Base-by-base conservation (phyloP, 371 early-diverging fungal species). In the Quaeritorhiza haematococci region DNA sequence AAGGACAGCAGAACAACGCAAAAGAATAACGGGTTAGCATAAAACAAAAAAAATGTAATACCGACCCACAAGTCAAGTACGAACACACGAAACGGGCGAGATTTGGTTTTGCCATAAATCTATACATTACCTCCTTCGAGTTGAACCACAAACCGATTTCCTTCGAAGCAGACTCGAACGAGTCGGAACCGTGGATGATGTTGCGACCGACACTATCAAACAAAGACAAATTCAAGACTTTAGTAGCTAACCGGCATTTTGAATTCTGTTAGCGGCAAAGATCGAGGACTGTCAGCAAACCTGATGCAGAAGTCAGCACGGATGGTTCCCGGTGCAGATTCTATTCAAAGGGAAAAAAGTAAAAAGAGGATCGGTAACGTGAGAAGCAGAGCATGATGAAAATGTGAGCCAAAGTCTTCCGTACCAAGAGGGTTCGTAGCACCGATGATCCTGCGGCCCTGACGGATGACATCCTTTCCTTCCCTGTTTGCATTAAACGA, bases 121-220 rank as follows among this genome's bases (percentile, higher is more conserved):
- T 26, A 59, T 64, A 48, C 30, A 35, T 10, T 35, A 29, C 26
- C 38, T 51, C 69, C 26, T 15, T 45, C 41, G 48, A 32, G 27
- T 43, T 49, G 51, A 66, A 61, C 61, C 61, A 59, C 27, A 69
- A 48, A 26, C 49, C 49, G 51, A 63, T 54, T 52, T 60, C 64
- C n/a, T 46, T 45, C 2, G 60, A 59, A 5, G 64, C 64, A 26
- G 43, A 47, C 44, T 69, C 70, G 32, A 66, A 65, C 1, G 55
- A 52, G 67, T 83, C 85, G 13, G 78, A 71, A 3, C 81, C 84
- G 66, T 84, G 85, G 56, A 83, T 70, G 35, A 80, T 62, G 65
- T 77, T 80, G 48, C 54, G 63, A n/a, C 61, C 69, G 24, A 58
- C 49, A 30, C 58, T 47, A 19, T 19, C 19, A 52, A 47, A 52